These are phyloP conservation scores for Phyllosticta citribraziliensis DNA, from an alignment of 2,329 filamentous ascomycete genomes.

Conservation along the genomic window DNA sequence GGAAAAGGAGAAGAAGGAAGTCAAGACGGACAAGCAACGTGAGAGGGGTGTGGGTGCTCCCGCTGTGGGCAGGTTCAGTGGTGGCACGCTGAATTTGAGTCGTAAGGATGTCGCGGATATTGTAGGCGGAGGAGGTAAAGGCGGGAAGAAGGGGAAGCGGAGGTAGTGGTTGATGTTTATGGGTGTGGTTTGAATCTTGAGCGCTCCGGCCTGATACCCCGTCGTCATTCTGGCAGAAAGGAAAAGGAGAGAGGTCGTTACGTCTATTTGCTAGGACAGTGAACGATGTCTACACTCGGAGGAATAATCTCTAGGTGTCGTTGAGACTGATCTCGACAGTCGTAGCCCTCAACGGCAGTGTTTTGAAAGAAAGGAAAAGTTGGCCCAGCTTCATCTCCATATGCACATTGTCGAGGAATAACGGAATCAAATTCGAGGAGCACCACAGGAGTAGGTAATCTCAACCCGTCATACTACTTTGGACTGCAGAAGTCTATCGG, in stretches of 20 bases:
- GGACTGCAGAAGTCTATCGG: neutral
- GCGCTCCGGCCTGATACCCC: neutral
- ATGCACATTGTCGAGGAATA: no score
- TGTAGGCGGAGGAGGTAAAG: constrained; percentile 8
- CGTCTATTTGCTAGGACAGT: no score
- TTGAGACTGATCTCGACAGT: no score
- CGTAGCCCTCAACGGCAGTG: no score
- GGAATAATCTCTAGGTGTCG: no score
- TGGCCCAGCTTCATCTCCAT: no score
- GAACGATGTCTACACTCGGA: no score
- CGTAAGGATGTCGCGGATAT: constrained; percentile 66
- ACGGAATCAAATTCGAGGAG: neutral
- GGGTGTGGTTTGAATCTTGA: neutral
- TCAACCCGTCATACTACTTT: neutral
- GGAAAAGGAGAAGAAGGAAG: constrained; percentile 47
- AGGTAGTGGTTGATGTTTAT: neutral
- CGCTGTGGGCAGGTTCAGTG: constrained; percentile 67
- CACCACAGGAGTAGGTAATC: neutral
- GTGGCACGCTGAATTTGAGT: constrained; percentile 70
- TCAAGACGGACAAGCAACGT: constrained; percentile 35
- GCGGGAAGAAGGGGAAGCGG: neutral
- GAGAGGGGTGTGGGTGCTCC: constrained; percentile 63
- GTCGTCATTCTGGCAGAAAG: neutral
- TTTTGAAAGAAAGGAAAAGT: no score
- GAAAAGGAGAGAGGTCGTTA: no score